Base-by-base conservation (phyloP, 306 rosid species). In the Nissolia schottii region DNA sequence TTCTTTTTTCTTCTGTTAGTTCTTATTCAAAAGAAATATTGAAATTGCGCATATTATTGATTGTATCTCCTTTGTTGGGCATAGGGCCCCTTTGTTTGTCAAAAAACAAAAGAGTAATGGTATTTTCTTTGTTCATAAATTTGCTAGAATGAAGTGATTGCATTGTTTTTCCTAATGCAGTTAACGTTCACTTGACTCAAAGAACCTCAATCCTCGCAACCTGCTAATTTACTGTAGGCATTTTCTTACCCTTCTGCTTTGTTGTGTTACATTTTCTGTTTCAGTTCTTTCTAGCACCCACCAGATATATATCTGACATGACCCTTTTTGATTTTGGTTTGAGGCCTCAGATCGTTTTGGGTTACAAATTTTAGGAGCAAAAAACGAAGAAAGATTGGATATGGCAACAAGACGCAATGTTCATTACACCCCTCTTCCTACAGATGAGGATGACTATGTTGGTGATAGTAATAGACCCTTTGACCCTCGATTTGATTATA, bases 401-500 rank as follows among this genome's bases (percentile, higher is more conserved):
- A 92, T 92, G 96, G 81, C 92, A 57, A 77, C 96, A 54, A 88
- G 84, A 83, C 95, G 98, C 70, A 71, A 82, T 10, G 84, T 82
- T 78, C 89, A 40, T 19, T 92, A 92, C 68, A 43, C 77, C 64
- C 82, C 86, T 71, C 92, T 92, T 77, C 46, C 80, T 8, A 67
- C 87, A 2, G 89, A 88, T 50, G 99, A 95, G 29, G 81, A 86
- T 81, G 70, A 72, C 66, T 70, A 70, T 63, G 24, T 40, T 60
- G 83, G 80, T 81, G 76, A 64, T 43, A 71, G 60, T 22, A 68
- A 18, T 64, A 82, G 80, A 49, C 84, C 76, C 22, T 61, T 41
- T 76, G 99, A 95, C 61, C 93, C 89, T 81, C 91, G 99, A 72
- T 95, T 95, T 85, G 94, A 88, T 84, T 91, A 89, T 81, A 76